A percentile compares a stretch with the other conserved stretches of the same genome.
Evolutionary conservation across 106 monocot species (phyloP).

Genomic region (Iris macrosiphon): DNA sequence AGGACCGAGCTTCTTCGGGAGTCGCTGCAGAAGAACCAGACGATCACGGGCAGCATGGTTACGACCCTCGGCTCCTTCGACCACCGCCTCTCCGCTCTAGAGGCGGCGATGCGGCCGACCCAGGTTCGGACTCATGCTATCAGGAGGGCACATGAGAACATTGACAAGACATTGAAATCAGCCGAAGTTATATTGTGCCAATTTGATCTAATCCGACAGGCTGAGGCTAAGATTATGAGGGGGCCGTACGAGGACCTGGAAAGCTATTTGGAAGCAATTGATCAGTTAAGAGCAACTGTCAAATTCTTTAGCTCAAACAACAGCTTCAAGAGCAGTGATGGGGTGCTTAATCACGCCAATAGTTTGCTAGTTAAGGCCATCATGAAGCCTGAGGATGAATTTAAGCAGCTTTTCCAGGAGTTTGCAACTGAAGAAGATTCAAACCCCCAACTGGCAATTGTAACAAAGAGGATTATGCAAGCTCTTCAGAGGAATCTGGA

Average conservation of each 20-base stretch:
- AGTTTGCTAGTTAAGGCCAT: constrained; percentile 48
- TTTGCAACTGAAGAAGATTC: constrained; percentile 54
- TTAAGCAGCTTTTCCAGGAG: constrained; percentile 72
- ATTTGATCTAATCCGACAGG: constrained; percentile 46
- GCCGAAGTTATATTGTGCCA: constrained; percentile 40
- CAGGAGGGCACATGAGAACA: constrained; percentile 50
- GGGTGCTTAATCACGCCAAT: constrained; percentile 49
- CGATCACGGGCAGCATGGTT: constrained; percentile 24
- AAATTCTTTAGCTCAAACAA: constrained; percentile 45
- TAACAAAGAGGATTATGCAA: constrained; percentile 79
- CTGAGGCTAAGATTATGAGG: constrained; percentile 54
- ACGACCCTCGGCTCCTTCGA: constrained; percentile 39
- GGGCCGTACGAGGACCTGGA: constrained; percentile 71
- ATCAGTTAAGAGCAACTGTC: constrained; percentile 35
- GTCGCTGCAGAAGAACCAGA: constrained; percentile 14
- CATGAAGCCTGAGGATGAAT: constrained; percentile 58
- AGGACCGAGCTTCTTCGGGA: constrained; percentile 27
- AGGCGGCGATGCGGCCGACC: constrained; percentile 49
- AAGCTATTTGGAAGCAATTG: constrained; percentile 58
- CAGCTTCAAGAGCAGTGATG: constrained; percentile 47
- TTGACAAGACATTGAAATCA: constrained; percentile 37
- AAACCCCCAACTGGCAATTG: constrained; percentile 51
- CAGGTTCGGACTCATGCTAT: constrained; percentile 56
- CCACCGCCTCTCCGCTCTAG: constrained; percentile 46
- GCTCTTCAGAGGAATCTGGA: constrained; percentile 69